Evolutionary conservation across 148 eudicot genomes (phyloP).

Genomic region (Nyssa sinensis): DNA sequence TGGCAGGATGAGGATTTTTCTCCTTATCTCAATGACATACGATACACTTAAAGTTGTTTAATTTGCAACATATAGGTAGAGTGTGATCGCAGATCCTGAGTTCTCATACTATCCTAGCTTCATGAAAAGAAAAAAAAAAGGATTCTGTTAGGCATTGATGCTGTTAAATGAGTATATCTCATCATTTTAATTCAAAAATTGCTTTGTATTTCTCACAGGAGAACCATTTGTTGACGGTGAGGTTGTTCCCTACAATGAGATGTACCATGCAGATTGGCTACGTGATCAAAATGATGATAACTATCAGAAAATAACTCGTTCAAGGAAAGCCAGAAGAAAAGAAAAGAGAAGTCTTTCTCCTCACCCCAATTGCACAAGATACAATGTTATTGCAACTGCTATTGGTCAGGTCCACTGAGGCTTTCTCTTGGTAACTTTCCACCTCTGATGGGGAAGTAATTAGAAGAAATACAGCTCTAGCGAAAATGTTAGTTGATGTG

Average conservation of each 20-base stretch:
- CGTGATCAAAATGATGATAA: constrained; percentile 11
- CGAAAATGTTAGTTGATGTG: no score
- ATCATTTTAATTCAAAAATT: not conserved
- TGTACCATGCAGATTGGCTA: constrained; percentile 27
- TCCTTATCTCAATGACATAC: not conserved
- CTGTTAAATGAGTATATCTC: not conserved
- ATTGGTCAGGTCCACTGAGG: not conserved
- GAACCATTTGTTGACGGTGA: constrained; percentile 33
- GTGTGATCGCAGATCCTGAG: not conserved
- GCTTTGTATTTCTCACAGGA: constrained; percentile 18
- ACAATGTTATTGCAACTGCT: not conserved
- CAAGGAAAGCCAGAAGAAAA: constrained; percentile 22
- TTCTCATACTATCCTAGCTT: not conserved
- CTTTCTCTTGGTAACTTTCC: not conserved
- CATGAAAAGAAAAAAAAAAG: not conserved
- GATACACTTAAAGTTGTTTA: not conserved
- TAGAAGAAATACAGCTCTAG: no score
- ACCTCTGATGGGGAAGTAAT: no score
- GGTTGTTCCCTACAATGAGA: constrained; percentile 29
- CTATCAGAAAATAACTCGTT: not conserved
- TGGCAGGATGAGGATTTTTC: not conserved
- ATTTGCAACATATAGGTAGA: not conserved
- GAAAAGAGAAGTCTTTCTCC: not conserved
- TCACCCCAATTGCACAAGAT: no score
- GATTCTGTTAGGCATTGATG: not conserved